Conservation (phyloP, 192 early-diverging fungal genomes). For the Pilobolus umbonatus region DNA sequence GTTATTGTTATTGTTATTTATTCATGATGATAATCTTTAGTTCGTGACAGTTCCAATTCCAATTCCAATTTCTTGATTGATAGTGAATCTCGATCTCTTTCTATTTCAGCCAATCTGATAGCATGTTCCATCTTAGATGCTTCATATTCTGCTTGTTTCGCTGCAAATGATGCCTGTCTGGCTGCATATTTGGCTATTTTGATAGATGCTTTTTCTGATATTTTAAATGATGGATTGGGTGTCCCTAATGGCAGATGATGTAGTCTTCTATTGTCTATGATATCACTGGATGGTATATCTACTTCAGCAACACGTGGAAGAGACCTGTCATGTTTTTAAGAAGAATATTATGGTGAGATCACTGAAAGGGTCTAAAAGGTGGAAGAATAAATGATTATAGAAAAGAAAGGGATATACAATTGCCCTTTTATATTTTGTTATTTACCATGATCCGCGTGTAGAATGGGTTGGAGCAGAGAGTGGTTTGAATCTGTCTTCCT, state of each 20-base stretch:
- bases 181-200: neutral
- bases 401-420: neutral
- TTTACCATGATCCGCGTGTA: no score
- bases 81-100: slow-evolving; percentile 5
- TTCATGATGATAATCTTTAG: no score
- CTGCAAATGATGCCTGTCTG: neutral
- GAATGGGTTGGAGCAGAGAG: no score
- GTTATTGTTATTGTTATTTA: no score
- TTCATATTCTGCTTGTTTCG: slow-evolving; percentile 1
- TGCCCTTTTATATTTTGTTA: no score
- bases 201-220: neutral
- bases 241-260: neutral
- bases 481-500: no score
- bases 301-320: slow-evolving; percentile 2
- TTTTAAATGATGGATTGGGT: neutral
- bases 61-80: neutral
- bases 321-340: neutral
- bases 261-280: neutral
- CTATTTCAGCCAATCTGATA: slow-evolving; percentile 2
- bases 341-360: neutral
- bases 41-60: neutral
- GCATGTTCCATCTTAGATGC: slow-evolving; percentile 5
- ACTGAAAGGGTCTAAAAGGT: neutral
- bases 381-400: neutral
- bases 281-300: neutral